Base-by-base conservation (phyloP, 2,329 filamentous ascomycete species). In the Hypoxylon sp. region DNA sequence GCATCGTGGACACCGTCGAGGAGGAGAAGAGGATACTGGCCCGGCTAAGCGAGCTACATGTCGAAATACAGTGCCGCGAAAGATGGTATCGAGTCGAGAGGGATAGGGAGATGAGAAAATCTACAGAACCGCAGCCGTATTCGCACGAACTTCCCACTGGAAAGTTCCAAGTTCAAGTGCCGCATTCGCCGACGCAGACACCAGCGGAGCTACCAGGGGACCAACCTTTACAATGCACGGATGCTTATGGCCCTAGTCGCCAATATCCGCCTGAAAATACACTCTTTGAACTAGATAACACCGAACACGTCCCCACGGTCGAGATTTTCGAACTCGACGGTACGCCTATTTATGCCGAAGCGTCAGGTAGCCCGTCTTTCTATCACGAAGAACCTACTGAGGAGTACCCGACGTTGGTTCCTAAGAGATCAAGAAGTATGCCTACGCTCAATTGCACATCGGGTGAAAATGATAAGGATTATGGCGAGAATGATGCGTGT, bases 41-140 rank as follows among this genome's bases (percentile, higher is more conserved):
- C 11, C 69, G 79, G 2, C 67, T 84, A n/a, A 68, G 73, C 8
- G 78, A 83, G 49, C 58, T 84, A 9, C 70, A 74, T 23, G 65
- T 77, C 11, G 78, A 83, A 63, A 73, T 79, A 9, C 73, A 75
- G 57, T 75, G 72, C 27, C 71, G 73, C 2, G 73, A 76, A 41
- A 66, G 72, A 2, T 73, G 71, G 71, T 60, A 60, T 20, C 66
- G 70, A 26, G 63, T 72, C 2, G 65, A 66, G 30, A 59, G 65
- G 11, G 64, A 67, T 40, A 37, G 57, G 43, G 51, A 56, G 30
- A 56, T 7, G 32, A 31, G 15, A 55, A 57, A 25, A 25, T 25
- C 21, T 25, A 25, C 21, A 25, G 21, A n/a, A n/a, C n/a, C n/a
- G n/a, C n/a, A n/a, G n/a, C n/a, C n/a, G n/a, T n/a, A n/a, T n/a